phyloP scores from a whole-genome alignment of 1,139 yeast species.

The Saccharomycopsis crataegensis region DNA sequence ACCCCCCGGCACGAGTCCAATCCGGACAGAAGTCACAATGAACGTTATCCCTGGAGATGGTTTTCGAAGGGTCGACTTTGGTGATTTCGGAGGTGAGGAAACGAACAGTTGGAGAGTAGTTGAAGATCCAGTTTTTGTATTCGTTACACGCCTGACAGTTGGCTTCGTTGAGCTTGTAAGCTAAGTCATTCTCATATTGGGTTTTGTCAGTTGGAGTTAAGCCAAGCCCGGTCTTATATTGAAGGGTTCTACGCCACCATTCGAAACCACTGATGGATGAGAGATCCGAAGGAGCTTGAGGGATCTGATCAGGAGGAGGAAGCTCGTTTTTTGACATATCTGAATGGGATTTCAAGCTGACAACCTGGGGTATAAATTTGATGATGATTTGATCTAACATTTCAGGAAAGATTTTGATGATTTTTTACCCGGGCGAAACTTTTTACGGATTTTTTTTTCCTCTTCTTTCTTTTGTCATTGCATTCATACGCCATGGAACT shows the following conservation, averaged over 20 bases:
- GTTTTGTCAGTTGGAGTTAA: constrained; percentile 43
- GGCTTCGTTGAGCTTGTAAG: constrained; percentile 35
- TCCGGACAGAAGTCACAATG: constrained; percentile 79
- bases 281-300: constrained; percentile 10
- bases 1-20: constrained; percentile 77
- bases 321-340: background rate
- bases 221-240: constrained; percentile 70
- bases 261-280: constrained; percentile 43
- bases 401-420: background rate
- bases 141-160: constrained; percentile 68
- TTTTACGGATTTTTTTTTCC: background rate
- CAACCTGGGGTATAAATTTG: background rate
- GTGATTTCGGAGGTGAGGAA: constrained; percentile 84
- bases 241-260: constrained; percentile 75
- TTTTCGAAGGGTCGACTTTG: constrained; percentile 32
- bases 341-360: background rate
- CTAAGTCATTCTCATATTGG: constrained; percentile 53
- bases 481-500: background rate
- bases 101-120: constrained; percentile 75
- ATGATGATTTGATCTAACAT: background rate
- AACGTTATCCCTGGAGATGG: constrained; percentile 30
- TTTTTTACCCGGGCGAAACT: background rate
- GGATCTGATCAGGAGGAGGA: constrained; percentile 3
- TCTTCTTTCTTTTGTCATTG: background rate
- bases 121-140: constrained; percentile 70